These are phyloP conservation scores for Vitis riparia DNA, from an alignment of 164 flowering plant genomes.

Conservation along the genomic window DNA sequence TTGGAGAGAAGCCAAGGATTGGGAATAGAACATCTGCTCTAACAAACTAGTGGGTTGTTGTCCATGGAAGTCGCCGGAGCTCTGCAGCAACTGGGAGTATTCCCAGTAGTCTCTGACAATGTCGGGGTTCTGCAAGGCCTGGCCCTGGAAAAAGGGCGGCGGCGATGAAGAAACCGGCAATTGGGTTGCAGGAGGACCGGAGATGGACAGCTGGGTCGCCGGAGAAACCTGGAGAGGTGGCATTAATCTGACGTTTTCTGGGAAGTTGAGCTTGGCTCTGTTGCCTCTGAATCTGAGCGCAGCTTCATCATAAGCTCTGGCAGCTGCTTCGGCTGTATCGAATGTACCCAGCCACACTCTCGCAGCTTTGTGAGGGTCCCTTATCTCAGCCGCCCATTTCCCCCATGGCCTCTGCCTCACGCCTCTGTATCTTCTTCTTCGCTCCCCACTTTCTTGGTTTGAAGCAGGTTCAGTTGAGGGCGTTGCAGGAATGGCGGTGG, in stretches of 20 bases:
- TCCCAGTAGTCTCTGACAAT: slow-evolving; percentile 43
- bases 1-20: slow-evolving; percentile 22
- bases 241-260: slow-evolving; percentile 47
- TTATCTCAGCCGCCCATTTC: slow-evolving; percentile 85
- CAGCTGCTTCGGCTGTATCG: slow-evolving; percentile 82
- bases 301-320: slow-evolving; percentile 77
- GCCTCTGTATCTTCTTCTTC: slow-evolving; percentile 68
- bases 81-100: slow-evolving; percentile 59
- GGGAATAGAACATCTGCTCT: slow-evolving; percentile 35
- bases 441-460: slow-evolving; percentile 38
- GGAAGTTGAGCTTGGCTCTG: slow-evolving; percentile 80
- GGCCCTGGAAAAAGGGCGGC: slow-evolving; percentile 13
- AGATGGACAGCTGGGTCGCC: slow-evolving; percentile 21
- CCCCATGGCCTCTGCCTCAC: slow-evolving; percentile 87
- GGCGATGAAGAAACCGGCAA: slow-evolving; percentile 6
- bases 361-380: slow-evolving; percentile 82
- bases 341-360: slow-evolving; percentile 84
- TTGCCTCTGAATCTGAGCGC: slow-evolving; percentile 77
- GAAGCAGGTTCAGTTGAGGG: slow-evolving; percentile 14
- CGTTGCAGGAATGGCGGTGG: slow-evolving; percentile 16
- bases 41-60: slow-evolving; percentile 27
- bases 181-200: slow-evolving; percentile 27
- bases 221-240: slow-evolving; percentile 25
- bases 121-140: slow-evolving; percentile 14
- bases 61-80: slow-evolving; percentile 28